phyloP scores from a whole-genome alignment of 179 eudicot species.

The Camellia oleifera region DNA sequence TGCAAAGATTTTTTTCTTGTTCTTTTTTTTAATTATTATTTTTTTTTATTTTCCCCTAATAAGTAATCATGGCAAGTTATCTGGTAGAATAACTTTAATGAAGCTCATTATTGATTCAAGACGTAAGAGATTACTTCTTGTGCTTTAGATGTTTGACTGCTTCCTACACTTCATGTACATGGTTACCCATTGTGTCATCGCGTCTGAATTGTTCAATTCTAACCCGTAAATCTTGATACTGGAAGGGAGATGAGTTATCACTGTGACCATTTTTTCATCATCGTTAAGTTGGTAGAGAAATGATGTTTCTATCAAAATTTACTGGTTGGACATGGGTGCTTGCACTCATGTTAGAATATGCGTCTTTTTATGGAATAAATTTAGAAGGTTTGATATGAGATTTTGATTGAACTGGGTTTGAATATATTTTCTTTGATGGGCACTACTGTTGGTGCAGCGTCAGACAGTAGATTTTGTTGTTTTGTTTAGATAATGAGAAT shows the following conservation, averaged over 20 bases:
- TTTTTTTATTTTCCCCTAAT: too few relatives aligned
- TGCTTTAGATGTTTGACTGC: conserved; percentile 10
- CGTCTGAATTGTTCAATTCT: background rate
- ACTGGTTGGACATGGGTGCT: background rate
- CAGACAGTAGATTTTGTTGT: background rate
- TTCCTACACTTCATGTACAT: background rate
- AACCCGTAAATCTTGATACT: background rate
- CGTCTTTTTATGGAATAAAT: background rate
- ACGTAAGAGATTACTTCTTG: background rate
- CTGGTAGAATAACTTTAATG: background rate
- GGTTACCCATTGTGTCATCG: background rate
- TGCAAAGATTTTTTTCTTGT: too few relatives aligned
- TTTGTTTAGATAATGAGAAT: background rate
- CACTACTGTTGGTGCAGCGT: background rate
- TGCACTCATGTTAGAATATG: background rate
- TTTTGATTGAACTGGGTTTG: background rate
- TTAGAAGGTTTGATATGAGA: background rate
- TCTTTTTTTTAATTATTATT: too few relatives aligned
- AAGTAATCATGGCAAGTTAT: too few relatives aligned
- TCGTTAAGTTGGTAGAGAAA: background rate
- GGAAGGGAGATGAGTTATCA: background rate
- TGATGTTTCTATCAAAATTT: background rate
- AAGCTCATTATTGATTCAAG: background rate
- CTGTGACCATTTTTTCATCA: background rate
- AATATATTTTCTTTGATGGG: background rate